phyloP scores from a whole-genome alignment of 139 green algal species.

The Coelastrella sp. region DNA sequence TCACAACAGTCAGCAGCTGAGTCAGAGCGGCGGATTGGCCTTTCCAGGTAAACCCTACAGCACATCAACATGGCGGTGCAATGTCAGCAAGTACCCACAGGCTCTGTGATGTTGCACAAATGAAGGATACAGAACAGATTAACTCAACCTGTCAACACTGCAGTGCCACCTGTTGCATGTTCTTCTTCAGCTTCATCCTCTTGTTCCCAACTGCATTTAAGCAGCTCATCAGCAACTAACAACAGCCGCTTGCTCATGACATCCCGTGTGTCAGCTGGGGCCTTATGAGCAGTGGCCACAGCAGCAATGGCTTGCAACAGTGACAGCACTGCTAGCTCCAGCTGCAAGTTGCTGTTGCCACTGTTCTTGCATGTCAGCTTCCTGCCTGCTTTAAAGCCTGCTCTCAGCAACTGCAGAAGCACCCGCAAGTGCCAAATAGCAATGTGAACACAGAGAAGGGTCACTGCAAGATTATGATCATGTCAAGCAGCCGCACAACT shows the following conservation, averaged over 20 bases:
- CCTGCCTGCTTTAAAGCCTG: conserved; percentile 2
- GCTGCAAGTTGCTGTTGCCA: conserved; percentile 35
- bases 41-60: conserved; percentile 33
- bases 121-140: no score
- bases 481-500: no score
- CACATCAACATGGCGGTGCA: neutral
- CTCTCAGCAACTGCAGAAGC: conserved; percentile 6
- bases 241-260: conserved; percentile 16
- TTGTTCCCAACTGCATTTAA: conserved; percentile 26
- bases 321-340: conserved; percentile 41
- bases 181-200: conserved; percentile 40
- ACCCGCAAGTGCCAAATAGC: neutral
- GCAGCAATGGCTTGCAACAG: conserved; percentile 28
- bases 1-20: conserved; percentile 23
- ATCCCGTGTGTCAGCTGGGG: neutral
- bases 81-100: neutral
- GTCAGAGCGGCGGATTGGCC: conserved; percentile 1
- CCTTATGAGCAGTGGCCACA: neutral
- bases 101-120: no score
- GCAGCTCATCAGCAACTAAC: neutral
- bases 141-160: no score
- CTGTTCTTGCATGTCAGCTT: conserved; percentile 5
- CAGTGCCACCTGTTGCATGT: neutral
- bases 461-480: no score
- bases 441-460: no score